Conservation (phyloP, 75 land plant genomes). For the Picea glauca region DNA sequence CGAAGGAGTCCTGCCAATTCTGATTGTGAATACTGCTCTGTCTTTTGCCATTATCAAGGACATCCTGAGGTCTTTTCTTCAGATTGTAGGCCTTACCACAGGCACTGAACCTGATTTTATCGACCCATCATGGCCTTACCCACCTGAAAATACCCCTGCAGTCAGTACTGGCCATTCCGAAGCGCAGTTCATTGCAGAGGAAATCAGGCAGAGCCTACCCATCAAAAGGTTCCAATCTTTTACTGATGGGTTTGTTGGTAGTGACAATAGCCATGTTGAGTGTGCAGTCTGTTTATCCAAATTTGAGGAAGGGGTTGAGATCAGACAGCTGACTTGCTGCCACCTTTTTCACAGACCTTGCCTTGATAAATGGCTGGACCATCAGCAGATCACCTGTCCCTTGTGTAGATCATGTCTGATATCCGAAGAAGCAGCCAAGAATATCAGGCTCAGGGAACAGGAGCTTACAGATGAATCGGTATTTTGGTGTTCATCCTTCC, state of each 20-base stretch:
- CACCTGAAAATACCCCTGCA: conserved; percentile 1
- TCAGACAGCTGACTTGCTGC: conserved; percentile 50
- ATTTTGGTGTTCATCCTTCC: conserved; percentile 8
- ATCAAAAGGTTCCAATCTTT: conserved; percentile 23
- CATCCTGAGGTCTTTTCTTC: conserved; percentile 37
- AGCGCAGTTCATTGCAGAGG: conserved; percentile 21
- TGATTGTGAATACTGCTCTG: conserved; percentile 59
- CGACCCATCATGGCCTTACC: conserved; percentile 3
- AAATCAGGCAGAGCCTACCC: conserved; percentile 32
- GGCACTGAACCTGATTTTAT: conserved; percentile 5
- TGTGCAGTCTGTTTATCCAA: conserved; percentile 65
- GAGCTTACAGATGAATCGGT: background rate
- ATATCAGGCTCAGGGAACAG: conserved; percentile 7
- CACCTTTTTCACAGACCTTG: conserved; percentile 74
- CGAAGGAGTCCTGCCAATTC: conserved; percentile 50
- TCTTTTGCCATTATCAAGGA: conserved; percentile 52
- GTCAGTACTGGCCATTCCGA: conserved; percentile 9
- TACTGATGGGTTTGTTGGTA: background rate
- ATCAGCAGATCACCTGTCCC: conserved; percentile 77
- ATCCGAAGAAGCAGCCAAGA: conserved; percentile 24
- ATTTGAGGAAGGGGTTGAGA: conserved; percentile 53
- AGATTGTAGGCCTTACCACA: conserved; percentile 28
- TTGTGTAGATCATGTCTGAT: conserved; percentile 57
- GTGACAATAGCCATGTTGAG: conserved; percentile 25
- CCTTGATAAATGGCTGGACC: conserved; percentile 73